A percentile compares a stretch with the other conserved stretches of the same genome.
Evolutionary conservation across 805 yeast genomes (phyloP).

Genomic region (Schwanniomyces vanrijiae): DNA sequence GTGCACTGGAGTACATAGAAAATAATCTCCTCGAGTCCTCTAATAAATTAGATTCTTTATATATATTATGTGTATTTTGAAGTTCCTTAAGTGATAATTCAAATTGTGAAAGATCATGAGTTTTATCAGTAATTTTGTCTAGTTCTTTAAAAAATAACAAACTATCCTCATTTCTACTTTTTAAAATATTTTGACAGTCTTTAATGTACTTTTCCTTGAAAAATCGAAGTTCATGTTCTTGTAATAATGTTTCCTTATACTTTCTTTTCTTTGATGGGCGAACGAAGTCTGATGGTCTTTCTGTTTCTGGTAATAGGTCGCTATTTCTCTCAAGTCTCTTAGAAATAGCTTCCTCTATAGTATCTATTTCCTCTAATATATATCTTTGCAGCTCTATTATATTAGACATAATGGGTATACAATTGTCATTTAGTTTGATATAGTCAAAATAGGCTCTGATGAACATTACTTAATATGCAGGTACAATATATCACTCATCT

Average conservation of each 20-base stretch:
- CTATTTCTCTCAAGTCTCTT: constrained; percentile 66
- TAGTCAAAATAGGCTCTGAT: not conserved
- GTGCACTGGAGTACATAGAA: constrained; percentile 24
- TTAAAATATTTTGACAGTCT: constrained; percentile 9
- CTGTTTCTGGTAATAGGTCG: constrained; percentile 36
- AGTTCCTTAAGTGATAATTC: constrained; percentile 10
- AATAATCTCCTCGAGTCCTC: constrained; percentile 16
- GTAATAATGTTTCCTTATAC: constrained; percentile 52
- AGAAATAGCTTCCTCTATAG: constrained; percentile 65
- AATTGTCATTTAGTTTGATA: not conserved
- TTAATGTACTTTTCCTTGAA: constrained; percentile 49
- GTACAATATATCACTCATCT: not conserved
- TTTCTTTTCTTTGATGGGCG: constrained; percentile 36
- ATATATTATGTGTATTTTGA: constrained; percentile 2
- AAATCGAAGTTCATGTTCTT: constrained; percentile 64
- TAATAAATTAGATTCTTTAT: constrained; percentile 3
- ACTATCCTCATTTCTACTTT: constrained; percentile 3
- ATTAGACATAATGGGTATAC: constrained; percentile 16
- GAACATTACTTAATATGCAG: not conserved
- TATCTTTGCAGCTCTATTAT: constrained; percentile 36
- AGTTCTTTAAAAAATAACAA: constrained; percentile 10
- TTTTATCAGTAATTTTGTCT: constrained; percentile 13
- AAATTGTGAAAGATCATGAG: constrained; percentile 11
- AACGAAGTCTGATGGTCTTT: constrained; percentile 10
- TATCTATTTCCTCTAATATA: constrained; percentile 64